Evolutionary conservation across 2,329 filamentous ascomycete species (phyloP), one percentile per base, ranked within the genome.

Genomic region (Sarocladium strictum): DNA sequence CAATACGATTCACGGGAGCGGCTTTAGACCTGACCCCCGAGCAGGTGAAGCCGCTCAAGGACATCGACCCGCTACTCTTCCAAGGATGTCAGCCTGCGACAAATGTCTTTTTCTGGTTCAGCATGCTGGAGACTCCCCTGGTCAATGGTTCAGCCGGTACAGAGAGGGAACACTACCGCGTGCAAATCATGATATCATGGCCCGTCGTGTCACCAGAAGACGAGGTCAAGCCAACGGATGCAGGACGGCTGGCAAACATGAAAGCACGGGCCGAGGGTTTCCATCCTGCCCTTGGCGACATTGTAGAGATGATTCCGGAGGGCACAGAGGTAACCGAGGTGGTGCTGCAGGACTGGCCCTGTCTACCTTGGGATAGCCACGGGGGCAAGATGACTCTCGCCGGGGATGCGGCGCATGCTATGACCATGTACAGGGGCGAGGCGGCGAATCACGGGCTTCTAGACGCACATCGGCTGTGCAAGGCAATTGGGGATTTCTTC

Each of bases 371-470:
- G 74, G 65, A 73, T 55, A 73, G 72, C 45, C 62, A 59, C 11
- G 61, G 64, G 35, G 76, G 76, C 2, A 66, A 69, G 1, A 71
- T 76, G 2, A 76, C 76, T 2, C 62, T 82, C 1, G 68, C 74
- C 3, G 79, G 79, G 3, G 79, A 82, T 61, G 74, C 78, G 1
- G 78, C 78, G 0, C 78, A 83, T 62, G 73, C 78, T 19, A 81
- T 82, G 78, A 79, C 77, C 21, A 79, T 80, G 77, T 79, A 68
- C 51, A 64, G 70, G 11, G 70, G 70, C 24, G 69, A 72, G 53
- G 69, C 64, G 1, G 66, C 63, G 3, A 72, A 72, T 53, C 69
- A 72, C 53, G 69, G 69, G 12, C 67, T 72, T 11, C 62, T 70
- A 14, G 69, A 72, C 50, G 69, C 69, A 3, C 63, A 62, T 40